Percentiles rank a stretch among this genome's conserved stretches.
These are phyloP conservation scores for Acer negundo DNA, from an alignment of 345 rosid genomes.

Conservation along the genomic window DNA sequence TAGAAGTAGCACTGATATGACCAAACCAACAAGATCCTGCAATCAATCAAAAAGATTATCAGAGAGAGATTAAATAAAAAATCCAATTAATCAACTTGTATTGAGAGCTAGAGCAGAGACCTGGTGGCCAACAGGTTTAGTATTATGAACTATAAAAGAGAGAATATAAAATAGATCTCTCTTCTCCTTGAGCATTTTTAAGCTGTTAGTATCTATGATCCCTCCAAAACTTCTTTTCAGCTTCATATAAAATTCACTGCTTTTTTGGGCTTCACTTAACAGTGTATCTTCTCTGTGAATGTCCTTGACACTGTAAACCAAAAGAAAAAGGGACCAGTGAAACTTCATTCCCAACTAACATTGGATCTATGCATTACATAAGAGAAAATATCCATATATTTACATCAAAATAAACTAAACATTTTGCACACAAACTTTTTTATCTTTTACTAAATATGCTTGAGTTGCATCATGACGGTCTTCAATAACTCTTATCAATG, in stretches of 20 bases:
- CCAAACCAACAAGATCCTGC: constrained; percentile 99
- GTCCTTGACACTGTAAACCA: constrained; percentile 42
- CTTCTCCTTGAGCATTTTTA: constrained; percentile 81
- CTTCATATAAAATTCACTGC: constrained; percentile 44
- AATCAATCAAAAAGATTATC: constrained; percentile 19
- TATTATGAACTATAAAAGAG: constrained; percentile 89
- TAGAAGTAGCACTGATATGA: constrained; percentile 92
- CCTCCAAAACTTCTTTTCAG: constrained; percentile 63
- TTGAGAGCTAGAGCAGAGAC: constrained; percentile 34
- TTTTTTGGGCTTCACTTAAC: constrained; percentile 44
- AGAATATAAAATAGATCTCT: constrained; percentile 81
- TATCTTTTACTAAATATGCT: not conserved
- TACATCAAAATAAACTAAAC: not conserved
- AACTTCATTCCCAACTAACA: constrained; percentile 7
- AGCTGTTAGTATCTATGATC: constrained; percentile 67
- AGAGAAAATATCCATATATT: not conserved
- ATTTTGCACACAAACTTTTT: not conserved
- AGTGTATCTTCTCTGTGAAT: constrained; percentile 42
- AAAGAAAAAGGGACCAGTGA: constrained; percentile 33
- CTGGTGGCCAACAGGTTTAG: constrained; percentile 99
- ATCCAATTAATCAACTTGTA: not conserved
- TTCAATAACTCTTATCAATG: not conserved
- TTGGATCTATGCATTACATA: not conserved
- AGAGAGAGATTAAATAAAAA: constrained; percentile 11
- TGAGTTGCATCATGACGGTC: not conserved